A percentile compares a stretch with the other conserved stretches of the same genome.
phyloP scores from a whole-genome alignment of 2,329 filamentous ascomycete species.

The Scytalidium lignicola region DNA sequence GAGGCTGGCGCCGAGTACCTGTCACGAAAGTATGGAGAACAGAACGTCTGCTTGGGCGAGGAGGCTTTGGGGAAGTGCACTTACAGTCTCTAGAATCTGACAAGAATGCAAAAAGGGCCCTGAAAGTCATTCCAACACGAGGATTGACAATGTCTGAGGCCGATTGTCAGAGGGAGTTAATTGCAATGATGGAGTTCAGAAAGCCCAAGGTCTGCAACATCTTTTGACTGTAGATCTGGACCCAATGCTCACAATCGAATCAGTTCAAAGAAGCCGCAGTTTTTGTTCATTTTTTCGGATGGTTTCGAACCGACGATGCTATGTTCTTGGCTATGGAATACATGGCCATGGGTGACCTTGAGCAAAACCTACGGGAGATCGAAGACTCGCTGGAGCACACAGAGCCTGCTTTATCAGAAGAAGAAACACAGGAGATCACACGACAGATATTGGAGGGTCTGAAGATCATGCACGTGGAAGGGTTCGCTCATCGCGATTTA shows the following conservation, averaged over 20 bases:
- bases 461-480: constrained; percentile 12
- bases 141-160: background rate
- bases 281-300: constrained; percentile 14
- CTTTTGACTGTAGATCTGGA: too few relatives aligned
- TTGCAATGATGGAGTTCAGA: background rate
- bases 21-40: background rate
- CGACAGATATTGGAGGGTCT: constrained; percentile 12
- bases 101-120: background rate
- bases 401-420: background rate
- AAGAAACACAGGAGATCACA: constrained; percentile 7
- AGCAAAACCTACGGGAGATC: background rate
- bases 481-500: constrained; percentile 12
- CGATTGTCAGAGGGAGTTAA: constrained; percentile 1
- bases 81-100: background rate
- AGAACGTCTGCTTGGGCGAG: background rate
- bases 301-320: constrained; percentile 5
- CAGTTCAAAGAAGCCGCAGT: constrained; percentile 1
- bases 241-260: too few relatives aligned
- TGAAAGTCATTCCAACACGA: background rate
- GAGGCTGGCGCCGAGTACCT: background rate
- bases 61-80: background rate
- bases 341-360: constrained; percentile 7
- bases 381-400: too few relatives aligned
- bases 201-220: constrained; percentile 1
- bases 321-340: constrained; percentile 15